Evolutionary conservation across 2,329 filamentous ascomycete genomes (phyloP).

Genomic region (Hypoxylon sp.): DNA sequence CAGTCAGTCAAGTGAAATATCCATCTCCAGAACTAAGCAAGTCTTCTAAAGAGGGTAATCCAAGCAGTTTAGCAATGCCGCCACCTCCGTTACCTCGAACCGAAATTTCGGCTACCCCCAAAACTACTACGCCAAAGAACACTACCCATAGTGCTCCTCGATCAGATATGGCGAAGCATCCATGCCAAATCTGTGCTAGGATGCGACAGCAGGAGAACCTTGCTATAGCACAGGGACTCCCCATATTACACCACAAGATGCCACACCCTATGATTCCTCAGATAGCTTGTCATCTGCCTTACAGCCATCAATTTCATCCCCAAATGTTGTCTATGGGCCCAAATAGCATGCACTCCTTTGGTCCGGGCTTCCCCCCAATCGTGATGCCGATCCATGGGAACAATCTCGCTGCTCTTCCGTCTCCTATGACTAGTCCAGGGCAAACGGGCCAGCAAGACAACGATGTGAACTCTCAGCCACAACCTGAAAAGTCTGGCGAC

Average conservation of each 20-base stretch:
- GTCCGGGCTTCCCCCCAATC: conserved; percentile 45
- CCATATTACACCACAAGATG: conserved; percentile 47
- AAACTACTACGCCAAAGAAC: conserved; percentile 20
- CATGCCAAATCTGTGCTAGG: conserved; percentile 52
- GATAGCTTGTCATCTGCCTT: conserved; percentile 45
- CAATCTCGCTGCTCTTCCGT: conserved; percentile 41
- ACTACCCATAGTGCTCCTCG: conserved; percentile 21
- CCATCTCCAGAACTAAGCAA: conserved; percentile 7
- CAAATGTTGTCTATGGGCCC: conserved; percentile 50
- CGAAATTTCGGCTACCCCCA: conserved; percentile 22
- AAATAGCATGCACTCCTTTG: conserved; percentile 44
- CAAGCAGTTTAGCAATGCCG: conserved; percentile 44
- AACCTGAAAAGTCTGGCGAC: conserved; percentile 13
- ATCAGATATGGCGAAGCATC: conserved; percentile 45
- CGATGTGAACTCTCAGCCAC: conserved; percentile 10
- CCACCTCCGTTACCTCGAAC: conserved; percentile 38
- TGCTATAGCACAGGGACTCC: conserved; percentile 48
- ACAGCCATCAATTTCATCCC: conserved; percentile 48
- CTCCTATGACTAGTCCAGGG: conserved; percentile 28
- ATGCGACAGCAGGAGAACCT: conserved; percentile 52
- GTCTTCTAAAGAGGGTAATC: conserved; percentile 10
- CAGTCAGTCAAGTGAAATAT: conserved; percentile 19
- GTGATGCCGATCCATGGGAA: conserved; percentile 50
- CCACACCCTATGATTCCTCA: conserved; percentile 48
- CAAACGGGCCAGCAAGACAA: conserved; percentile 26